phyloP scores from a whole-genome alignment of 2,329 filamentous ascomycete genomes.

The Aureobasidium sp. region DNA sequence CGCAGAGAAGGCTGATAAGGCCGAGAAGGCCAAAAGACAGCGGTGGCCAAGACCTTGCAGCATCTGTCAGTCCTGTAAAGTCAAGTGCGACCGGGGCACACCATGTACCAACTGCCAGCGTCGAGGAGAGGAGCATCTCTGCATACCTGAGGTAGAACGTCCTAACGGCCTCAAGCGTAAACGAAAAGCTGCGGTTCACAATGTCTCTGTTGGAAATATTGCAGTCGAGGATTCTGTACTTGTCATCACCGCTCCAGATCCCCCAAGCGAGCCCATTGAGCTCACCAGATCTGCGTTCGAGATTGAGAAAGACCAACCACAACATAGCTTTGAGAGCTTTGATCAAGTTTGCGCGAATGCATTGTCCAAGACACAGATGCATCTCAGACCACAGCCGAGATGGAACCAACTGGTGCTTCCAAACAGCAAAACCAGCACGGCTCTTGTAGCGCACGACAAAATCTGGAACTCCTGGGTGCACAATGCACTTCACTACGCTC shows the following conservation, averaged over 20 bases:
- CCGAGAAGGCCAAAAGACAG: neutral
- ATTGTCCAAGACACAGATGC: neutral
- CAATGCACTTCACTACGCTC: neutral
- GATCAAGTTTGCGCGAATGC: neutral
- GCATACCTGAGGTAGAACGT: neutral
- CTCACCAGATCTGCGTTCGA: neutral
- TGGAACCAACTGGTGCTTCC: neutral
- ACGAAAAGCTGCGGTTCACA: neutral
- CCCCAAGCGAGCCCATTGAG: neutral
- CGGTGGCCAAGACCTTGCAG: neutral
- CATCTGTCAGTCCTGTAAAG: neutral
- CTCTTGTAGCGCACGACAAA: neutral
- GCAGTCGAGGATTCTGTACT: neutral
- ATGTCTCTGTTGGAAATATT: neutral
- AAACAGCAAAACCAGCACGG: neutral
- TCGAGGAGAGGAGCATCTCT: neutral
- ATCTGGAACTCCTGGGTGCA: neutral
- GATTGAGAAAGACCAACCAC: neutral
- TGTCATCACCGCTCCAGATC: neutral
- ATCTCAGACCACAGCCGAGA: neutral
- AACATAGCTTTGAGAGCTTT: neutral
- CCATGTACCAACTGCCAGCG: neutral
- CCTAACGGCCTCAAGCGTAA: neutral
- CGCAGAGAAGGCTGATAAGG: neutral
- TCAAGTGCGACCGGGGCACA: neutral